Base-by-base conservation (phyloP, 1,284 basidiomycete genomes). In the Rhodotorula sp. region DNA sequence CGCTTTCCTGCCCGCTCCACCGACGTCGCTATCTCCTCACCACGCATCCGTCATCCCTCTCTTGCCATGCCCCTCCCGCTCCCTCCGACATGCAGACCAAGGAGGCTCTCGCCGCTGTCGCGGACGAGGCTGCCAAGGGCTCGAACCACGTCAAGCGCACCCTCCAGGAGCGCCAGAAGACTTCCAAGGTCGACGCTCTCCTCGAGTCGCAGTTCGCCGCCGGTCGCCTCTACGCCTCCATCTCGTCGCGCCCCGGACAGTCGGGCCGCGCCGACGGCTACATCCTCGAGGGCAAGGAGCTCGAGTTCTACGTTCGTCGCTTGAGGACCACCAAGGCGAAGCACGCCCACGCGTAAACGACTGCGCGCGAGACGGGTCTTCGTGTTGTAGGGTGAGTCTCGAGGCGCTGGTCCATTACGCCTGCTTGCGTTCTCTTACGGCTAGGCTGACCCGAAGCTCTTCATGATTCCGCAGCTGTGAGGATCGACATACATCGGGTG, bases 271-370 rank as follows among this genome's bases (percentile, higher is more conserved):
- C 89, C 71, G 94, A 97, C 81, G 94, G 94, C 66, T 95, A 96
- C 84, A 85, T 97, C 75, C 87, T 97, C 66, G 94, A 97, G 85
- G 94, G 94, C 80, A 92, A 92, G 84, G 94, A 97, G 82, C 88
- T 96, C 70, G 93, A 96, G 91, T 95, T 96, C 85, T 96, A 95
- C 86, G 82, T 92, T 79, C 88, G 91, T 85, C 94, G 74, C 48
- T 65, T 96, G 83, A 88, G 90, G 82, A 85, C 89, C 75, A 89
- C 90, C 82, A 95, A 95, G 86, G 89, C 91, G 85, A 95, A 94
- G 86, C 93, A 95, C 83, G 82, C 82, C 75, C 40, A 44, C 40
- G 60, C 60, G n/a, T 60, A 40, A 52, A 44, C 8, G 46, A 9
- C 4, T n/a, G n/a, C 10, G 20, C 18, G 30, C 31, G 15, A 0